phyloP scores from a whole-genome alignment of 2,329 filamentous ascomycete genomes.

The Corinectria fuckeliana region DNA sequence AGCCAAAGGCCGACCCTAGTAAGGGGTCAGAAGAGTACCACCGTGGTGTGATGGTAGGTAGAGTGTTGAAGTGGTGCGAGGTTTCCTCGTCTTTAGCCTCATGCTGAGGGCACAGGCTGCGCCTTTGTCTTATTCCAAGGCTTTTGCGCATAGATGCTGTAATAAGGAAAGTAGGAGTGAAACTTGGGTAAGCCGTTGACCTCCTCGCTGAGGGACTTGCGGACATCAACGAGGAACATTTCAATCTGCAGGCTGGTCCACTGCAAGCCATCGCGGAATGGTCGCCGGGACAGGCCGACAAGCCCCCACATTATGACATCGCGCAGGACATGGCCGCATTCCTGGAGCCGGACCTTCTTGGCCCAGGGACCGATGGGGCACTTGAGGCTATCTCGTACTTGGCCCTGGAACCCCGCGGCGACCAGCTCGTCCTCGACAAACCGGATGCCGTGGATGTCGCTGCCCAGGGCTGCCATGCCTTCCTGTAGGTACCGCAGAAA shows the following conservation, averaged over 20 bases:
- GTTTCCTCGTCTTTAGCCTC: background rate
- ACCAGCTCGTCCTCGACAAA: slow-evolving; percentile 45
- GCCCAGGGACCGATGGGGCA: slow-evolving; percentile 59
- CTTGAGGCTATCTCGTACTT: slow-evolving; percentile 52
- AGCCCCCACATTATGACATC: slow-evolving; percentile 51
- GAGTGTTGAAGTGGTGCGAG: background rate
- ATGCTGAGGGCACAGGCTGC: background rate
- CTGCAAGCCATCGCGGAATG: slow-evolving; percentile 47
- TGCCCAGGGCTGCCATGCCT: slow-evolving; percentile 50
- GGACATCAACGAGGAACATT: slow-evolving; percentile 52
- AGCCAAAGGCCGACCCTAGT: background rate
- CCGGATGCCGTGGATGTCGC: slow-evolving; percentile 50
- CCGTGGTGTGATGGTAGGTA: background rate
- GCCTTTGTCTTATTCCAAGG: slow-evolving; percentile 32
- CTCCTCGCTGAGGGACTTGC: slow-evolving; percentile 46
- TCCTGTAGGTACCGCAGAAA: slow-evolving; percentile 50
- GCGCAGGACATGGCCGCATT: slow-evolving; percentile 54
- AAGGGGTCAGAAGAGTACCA: background rate
- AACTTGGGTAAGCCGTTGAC: slow-evolving; percentile 42
- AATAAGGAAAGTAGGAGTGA: slow-evolving; percentile 50
- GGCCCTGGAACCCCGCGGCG: slow-evolving; percentile 50
- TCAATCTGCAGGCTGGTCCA: slow-evolving; percentile 52
- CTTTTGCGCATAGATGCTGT: slow-evolving; percentile 48
- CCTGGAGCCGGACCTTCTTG: slow-evolving; percentile 47
- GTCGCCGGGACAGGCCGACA: slow-evolving; percentile 46